These are phyloP conservation scores for Amanita pseudoporphyria DNA, from an alignment of 768 basidiomycete species.

Conservation along the genomic window DNA sequence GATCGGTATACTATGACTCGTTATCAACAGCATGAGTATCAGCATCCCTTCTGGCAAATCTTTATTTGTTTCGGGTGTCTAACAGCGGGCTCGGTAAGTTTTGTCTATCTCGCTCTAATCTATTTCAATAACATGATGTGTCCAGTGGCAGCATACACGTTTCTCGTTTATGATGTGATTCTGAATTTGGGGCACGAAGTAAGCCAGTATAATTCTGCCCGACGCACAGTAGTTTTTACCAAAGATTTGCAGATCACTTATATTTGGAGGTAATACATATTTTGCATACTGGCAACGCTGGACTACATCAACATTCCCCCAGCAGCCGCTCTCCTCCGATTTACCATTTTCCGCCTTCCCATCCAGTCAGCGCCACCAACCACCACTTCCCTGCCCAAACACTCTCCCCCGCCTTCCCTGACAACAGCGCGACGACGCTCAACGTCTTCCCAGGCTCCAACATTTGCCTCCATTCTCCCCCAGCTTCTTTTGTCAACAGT, in stretches of 20 bases:
- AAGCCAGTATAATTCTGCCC: neutral
- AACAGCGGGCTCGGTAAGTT: neutral
- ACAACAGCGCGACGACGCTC: conserved; percentile 15
- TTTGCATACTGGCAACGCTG: too few relatives aligned
- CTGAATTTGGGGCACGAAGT: neutral
- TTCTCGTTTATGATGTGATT: neutral
- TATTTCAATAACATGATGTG: neutral
- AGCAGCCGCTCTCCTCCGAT: neutral
- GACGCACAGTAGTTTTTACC: neutral
- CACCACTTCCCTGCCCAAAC: conserved; percentile 32
- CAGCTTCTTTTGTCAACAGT: conserved; percentile 28
- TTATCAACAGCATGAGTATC: too few relatives aligned
- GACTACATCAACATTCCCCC: neutral
- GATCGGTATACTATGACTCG: too few relatives aligned
- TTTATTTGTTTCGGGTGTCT: neutral
- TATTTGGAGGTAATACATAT: conserved; percentile 1
- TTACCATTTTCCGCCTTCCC: conserved; percentile 10
- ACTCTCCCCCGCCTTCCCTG: conserved; percentile 24
- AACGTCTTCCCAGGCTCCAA: conserved; percentile 17
- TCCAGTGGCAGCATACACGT: neutral
- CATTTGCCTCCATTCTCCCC: conserved; percentile 25
- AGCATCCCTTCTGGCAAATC: too few relatives aligned
- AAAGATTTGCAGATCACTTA: neutral
- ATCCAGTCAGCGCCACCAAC: conserved; percentile 24
- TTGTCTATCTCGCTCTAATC: neutral